Base-by-base conservation (phyloP, 2,329 filamentous ascomycete genomes). In the Verruconis gallopava region DNA sequence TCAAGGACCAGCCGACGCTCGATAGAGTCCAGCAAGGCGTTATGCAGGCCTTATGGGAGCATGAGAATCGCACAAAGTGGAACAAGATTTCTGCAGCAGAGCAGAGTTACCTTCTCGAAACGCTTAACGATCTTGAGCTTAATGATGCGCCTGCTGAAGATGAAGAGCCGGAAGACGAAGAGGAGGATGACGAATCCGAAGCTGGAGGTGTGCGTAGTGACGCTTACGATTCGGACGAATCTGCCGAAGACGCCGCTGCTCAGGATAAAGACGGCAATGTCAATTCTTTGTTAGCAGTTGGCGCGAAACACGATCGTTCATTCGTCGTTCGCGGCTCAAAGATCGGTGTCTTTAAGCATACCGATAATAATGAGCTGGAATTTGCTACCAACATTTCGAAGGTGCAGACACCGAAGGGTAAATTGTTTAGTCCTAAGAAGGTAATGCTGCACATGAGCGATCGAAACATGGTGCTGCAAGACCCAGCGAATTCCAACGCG, bases 261-360 rank as follows among this genome's bases (percentile, higher is more conserved):
- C 68, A 64, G 34, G 77, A 84, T 37, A 68, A 79, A 35, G 83
- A 91, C 50, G 81, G 81, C 33, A 88, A 93, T 53, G 73, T 85
- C 58, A 98, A 96, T 67, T 93, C 86, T 2, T 84, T 91, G 55
- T 73, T 98, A 42, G 91, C 91, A 11, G 91, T 98, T 40, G 91
- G 91, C 43, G 94, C 94, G 66, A 96, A 93, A 62, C 83, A 95
- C 50, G 91, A 98, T 58, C 77, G 91, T 46, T 96, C 91, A 0
- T 98, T 96, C 53, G 91, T 98, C 44, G 86, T 98, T 34, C 81
- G 91, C 48, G 91, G 91, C 21, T 91, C 88, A 52, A 95, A 96
- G 72, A 98, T 98, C 58, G 91, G 91, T 42, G 91, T 98, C 32
- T 98, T 98, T 73, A 96, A 93, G 61, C 91, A 98, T 56, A 94